Evolutionary conservation across 345 rosid species (phyloP).

Genomic region (Eucalyptus shirleyi): DNA sequence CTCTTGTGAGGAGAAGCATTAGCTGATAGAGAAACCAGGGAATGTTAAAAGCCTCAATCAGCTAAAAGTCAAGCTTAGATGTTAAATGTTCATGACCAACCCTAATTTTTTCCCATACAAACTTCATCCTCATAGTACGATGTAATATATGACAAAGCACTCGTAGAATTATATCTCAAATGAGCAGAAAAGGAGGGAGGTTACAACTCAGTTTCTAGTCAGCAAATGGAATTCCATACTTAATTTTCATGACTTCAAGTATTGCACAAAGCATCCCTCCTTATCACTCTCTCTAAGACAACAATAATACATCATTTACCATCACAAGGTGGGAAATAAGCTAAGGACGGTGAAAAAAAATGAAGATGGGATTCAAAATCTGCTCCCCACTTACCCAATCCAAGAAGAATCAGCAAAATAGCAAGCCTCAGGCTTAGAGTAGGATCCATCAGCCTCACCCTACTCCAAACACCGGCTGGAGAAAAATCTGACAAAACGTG

Average conservation of each 20-base stretch:
- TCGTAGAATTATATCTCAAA: not conserved
- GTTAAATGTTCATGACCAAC: not conserved
- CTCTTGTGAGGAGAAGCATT: conserved; percentile 18
- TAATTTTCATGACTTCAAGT: not conserved
- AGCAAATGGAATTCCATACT: not conserved
- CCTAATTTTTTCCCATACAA: not conserved
- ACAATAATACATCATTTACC: not conserved
- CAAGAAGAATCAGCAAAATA: not conserved
- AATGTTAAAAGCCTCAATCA: not conserved
- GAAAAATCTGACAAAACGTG: not conserved
- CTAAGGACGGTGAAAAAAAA: not conserved
- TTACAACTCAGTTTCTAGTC: not conserved
- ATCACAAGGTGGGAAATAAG: not conserved
- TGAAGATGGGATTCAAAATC: not conserved
- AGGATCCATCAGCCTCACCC: conserved; percentile 32
- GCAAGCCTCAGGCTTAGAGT: not conserved
- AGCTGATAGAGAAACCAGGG: conserved; percentile 13
- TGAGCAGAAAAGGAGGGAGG: not conserved
- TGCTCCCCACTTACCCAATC: not conserved
- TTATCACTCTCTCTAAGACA: not conserved
- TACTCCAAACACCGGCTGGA: conserved; percentile 15
- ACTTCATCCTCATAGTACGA: not conserved
- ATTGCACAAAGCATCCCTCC: not conserved
- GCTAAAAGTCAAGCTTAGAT: not conserved
- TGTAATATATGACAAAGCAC: not conserved